phyloP scores from a whole-genome alignment of 768 basidiomycete genomes.

The Pilatotrama ljubarskyi region DNA sequence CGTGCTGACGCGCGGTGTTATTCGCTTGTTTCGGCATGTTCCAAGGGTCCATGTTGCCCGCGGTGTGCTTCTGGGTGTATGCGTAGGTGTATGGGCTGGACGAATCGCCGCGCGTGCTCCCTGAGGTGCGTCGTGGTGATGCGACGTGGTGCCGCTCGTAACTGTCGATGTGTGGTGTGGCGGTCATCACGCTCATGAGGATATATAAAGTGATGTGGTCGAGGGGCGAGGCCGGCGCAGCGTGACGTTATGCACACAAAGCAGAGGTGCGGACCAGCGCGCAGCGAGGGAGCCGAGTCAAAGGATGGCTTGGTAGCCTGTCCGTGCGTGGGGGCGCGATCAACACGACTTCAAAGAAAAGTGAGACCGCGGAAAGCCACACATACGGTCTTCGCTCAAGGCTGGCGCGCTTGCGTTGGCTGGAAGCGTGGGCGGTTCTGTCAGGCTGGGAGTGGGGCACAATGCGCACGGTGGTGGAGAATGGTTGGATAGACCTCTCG shows the following conservation, averaged over 20 bases:
- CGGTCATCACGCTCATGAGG: slow-evolving; percentile 6
- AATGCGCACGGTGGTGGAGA: slow-evolving; percentile 2
- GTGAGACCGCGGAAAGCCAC: slow-evolving; percentile 13
- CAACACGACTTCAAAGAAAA: slow-evolving; percentile 9
- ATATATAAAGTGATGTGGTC: slow-evolving; percentile 1
- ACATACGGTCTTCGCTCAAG: slow-evolving; percentile 8
- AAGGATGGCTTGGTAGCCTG: slow-evolving; percentile 9
- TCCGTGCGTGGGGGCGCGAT: slow-evolving; percentile 12
- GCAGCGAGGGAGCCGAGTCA: slow-evolving; percentile 5
- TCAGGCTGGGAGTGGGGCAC: neutral
- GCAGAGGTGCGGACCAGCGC: neutral
- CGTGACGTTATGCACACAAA: slow-evolving; percentile 15
- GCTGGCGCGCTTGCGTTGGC: neutral
- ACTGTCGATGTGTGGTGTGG: slow-evolving; percentile 2
- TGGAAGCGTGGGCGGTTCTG: neutral
- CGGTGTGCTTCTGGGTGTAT: slow-evolving; percentile 2
- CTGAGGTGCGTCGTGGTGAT: slow-evolving; percentile 1
- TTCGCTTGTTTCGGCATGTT: neutral
- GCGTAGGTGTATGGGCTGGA: slow-evolving; percentile 5
- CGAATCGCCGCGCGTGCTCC: slow-evolving; percentile 9
- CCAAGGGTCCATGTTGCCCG: neutral
- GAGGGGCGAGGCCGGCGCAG: neutral
- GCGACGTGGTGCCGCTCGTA: slow-evolving; percentile 8
- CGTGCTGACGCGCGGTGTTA: no score
- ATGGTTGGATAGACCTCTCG: neutral